A percentile compares a stretch with the other conserved stretches of the same genome.
These are phyloP conservation scores for Fusarium sp. DNA, from an alignment of 2,329 filamentous ascomycete species.

Conservation along the genomic window DNA sequence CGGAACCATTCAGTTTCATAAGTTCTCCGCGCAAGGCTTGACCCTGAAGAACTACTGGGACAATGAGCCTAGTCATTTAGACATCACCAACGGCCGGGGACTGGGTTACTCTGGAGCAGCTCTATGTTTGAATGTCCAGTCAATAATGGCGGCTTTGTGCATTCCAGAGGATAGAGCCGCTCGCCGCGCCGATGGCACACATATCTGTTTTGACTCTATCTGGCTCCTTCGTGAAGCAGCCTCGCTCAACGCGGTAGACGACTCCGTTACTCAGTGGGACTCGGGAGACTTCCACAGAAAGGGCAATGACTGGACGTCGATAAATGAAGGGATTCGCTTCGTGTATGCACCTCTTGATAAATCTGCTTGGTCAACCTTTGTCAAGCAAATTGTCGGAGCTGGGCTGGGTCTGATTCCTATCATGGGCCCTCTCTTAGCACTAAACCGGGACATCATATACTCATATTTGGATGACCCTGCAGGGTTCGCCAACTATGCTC, in stretches of 20 bases:
- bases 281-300: neutral
- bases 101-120: no score
- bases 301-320: neutral
- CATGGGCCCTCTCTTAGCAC: neutral
- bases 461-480: neutral
- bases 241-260: no score
- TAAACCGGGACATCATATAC: neutral
- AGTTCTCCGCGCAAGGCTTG: no score
- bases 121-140: no score
- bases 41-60: no score
- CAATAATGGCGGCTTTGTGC: no score
- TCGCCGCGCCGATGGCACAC: no score
- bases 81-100: no score
- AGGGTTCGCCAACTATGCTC: neutral
- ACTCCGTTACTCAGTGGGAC: neutral
- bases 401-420: neutral
- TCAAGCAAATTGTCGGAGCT: neutral
- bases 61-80: no score
- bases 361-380: neutral
- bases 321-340: neutral
- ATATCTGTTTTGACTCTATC: no score
- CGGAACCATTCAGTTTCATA: neutral
- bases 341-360: neutral
- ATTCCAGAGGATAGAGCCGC: no score
- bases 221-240: no score